These are phyloP conservation scores for Suillus ampliporus DNA, from an alignment of 768 basidiomycete species.

Conservation along the genomic window DNA sequence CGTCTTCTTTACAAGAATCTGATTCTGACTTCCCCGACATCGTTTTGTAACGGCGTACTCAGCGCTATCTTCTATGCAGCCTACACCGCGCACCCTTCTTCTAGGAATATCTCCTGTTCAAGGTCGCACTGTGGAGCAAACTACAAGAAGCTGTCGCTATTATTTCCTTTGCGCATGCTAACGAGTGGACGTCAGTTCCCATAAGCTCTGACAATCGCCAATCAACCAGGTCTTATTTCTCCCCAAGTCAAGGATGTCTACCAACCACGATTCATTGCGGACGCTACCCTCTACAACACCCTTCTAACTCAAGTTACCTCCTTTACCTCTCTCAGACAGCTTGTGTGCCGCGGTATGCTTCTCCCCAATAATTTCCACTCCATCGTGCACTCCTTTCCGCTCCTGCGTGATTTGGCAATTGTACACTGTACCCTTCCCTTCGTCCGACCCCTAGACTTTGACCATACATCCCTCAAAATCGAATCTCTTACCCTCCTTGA, in stretches of 20 bases:
- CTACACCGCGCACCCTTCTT: constrained; percentile 25
- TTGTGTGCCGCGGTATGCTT: constrained; percentile 43
- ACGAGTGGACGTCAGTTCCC: constrained; percentile 21
- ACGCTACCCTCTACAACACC: constrained; percentile 29
- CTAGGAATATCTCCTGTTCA: constrained; percentile 31
- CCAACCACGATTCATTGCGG: constrained; percentile 31
- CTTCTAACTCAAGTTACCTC: constrained; percentile 24
- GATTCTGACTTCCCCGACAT: constrained; percentile 38
- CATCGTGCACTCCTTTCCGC: constrained; percentile 43
- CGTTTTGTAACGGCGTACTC: constrained; percentile 30
- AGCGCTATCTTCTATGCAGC: constrained; percentile 13
- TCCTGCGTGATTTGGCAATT: constrained; percentile 44
- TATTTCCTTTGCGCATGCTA: constrained; percentile 17
- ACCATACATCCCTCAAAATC: constrained; percentile 47
- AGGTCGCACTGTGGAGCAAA: constrained; percentile 33
- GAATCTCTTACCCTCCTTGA: constrained; percentile 47
- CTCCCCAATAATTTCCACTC: constrained; percentile 43
- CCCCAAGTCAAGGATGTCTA: constrained; percentile 20
- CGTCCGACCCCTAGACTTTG: constrained; percentile 22
- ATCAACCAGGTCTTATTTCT: constrained; percentile 12
- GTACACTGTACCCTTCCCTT: constrained; percentile 44
- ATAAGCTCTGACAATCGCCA: background rate
- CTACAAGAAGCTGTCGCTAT: constrained; percentile 32
- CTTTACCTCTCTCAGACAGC: constrained; percentile 43
- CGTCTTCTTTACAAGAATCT: constrained; percentile 41